These are phyloP conservation scores for Coelastrella sp. DNA, from an alignment of 139 green algal species.

Conservation along the genomic window DNA sequence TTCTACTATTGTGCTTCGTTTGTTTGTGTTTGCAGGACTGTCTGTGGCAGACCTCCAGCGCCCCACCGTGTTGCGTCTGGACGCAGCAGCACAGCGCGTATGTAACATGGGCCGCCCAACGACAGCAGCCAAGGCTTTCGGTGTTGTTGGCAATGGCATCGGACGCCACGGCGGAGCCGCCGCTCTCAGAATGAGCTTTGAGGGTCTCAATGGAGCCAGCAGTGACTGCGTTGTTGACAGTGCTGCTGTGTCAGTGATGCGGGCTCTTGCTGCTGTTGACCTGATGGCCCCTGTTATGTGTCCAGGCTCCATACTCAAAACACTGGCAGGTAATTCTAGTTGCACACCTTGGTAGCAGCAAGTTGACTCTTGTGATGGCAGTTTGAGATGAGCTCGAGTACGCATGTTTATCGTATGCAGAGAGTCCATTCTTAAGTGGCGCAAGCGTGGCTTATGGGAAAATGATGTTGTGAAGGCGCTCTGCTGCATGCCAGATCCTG, in stretches of 20 bases:
- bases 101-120: slow-evolving; percentile 8
- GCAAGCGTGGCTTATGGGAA: no score
- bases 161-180: background rate
- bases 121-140: background rate
- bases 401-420: background rate
- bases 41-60: background rate
- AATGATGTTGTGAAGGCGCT: no score
- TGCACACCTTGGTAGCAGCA: background rate
- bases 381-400: background rate
- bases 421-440: no score
- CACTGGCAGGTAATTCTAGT: background rate
- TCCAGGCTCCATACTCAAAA: background rate
- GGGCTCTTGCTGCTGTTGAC: background rate
- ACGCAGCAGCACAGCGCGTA: slow-evolving; percentile 20
- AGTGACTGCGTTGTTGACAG: background rate
- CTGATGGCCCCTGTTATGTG: slow-evolving; percentile 9
- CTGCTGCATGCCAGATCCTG: no score
- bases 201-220: background rate
- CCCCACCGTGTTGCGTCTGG: slow-evolving; percentile 1
- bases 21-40: background rate
- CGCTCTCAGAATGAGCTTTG: background rate
- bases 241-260: slow-evolving; percentile 22
- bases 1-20: background rate
- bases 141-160: background rate
- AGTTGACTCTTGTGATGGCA: background rate